A percentile compares a stretch with the other conserved stretches of the same genome.
These are phyloP conservation scores for Pichia ethanolica DNA, from an alignment of 805 yeast species.

Conservation along the genomic window DNA sequence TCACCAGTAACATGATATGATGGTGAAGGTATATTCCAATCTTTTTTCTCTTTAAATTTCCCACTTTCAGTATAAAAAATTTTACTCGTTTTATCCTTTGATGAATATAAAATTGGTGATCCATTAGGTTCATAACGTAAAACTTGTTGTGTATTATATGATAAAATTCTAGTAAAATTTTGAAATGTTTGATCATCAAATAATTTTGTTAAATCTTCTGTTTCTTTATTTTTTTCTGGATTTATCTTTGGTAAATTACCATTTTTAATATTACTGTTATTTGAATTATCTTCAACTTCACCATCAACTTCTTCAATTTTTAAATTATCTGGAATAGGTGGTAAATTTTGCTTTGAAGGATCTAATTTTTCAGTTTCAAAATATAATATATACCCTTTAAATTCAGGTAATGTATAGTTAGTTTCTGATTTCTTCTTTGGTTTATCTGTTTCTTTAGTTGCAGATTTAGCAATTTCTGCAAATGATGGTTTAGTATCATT, in stretches of 20 bases:
- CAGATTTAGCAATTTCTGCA: slow-evolving; percentile 1
- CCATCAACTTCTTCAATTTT: slow-evolving; percentile 11
- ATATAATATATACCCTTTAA: slow-evolving; percentile 60
- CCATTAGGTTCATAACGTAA: slow-evolving; percentile 80
- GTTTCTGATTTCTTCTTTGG: background rate
- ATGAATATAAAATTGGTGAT: slow-evolving; percentile 64
- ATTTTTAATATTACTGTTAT: slow-evolving; percentile 5
- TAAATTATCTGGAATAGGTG: slow-evolving; percentile 37
- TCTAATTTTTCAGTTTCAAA: slow-evolving; percentile 66
- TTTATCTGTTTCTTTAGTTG: background rate
- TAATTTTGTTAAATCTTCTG: slow-evolving; percentile 43
- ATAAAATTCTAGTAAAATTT: slow-evolving; percentile 64
- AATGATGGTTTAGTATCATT: background rate
- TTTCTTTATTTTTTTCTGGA: slow-evolving; percentile 22
- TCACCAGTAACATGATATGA: slow-evolving; percentile 50
- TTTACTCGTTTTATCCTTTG: slow-evolving; percentile 46
- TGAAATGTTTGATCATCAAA: slow-evolving; percentile 75
- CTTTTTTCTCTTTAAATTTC: slow-evolving; percentile 14
- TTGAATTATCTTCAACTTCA: slow-evolving; percentile 8
- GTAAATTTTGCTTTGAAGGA: slow-evolving; percentile 35
- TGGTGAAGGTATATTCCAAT: slow-evolving; percentile 45
- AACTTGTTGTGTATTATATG: slow-evolving; percentile 81
- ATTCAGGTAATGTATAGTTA: slow-evolving; percentile 35
- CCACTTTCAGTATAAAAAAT: slow-evolving; percentile 28
- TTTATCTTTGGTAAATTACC: slow-evolving; percentile 16